Base-by-base conservation (phyloP, 1,284 basidiomycete genomes). In the Mycena citricolor region DNA sequence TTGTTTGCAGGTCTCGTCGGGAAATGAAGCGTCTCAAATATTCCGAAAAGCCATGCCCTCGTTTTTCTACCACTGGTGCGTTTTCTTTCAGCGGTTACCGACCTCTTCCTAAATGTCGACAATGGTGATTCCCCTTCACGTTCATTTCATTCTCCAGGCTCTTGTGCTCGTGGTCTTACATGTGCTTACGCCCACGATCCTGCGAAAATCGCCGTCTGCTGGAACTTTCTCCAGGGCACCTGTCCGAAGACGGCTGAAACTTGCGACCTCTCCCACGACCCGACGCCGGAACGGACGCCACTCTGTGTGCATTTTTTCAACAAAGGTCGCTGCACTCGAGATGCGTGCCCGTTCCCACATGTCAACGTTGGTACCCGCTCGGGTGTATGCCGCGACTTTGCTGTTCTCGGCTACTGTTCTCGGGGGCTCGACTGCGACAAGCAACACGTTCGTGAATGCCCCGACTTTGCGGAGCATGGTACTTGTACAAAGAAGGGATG, bases 21-120 rank as follows among this genome's bases (percentile, higher is more conserved):
- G 30, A 47, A 21, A 64, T 62, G 33, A 79, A 75, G 54, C 76
- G 76, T 44, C 66, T 71, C 44, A 85, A 76, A 57, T 83, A 81
- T 52, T 70, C 79, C 33, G 82, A 89, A 56, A 92, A 89, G 58
- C 90, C 89, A n/a, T 97, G 94, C 59, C 85, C 88, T 33, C 86
- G 85, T 45, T 97, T 93, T 61, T 91, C 90, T 34, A 93, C 88
- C 48, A 97, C 92, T 68, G 93, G 93, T 97, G 74, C 74, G 85
- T 55, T 44, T 49, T 46, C 54, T 44, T 36, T 54, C 33, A 55
- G 44, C 52, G 50, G 61, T 53, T 47, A 59, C 54, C 56, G 48
- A 56, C 58, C 40, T 54, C 48, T 49, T 53, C 45, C 41, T 33
- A 44, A 52, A 45, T 53, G 52, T 56, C 26, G 53, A 47, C 47